phyloP scores from a whole-genome alignment of 495 filamentous ascomycete genomes.

The Penicillium paradoxum region DNA sequence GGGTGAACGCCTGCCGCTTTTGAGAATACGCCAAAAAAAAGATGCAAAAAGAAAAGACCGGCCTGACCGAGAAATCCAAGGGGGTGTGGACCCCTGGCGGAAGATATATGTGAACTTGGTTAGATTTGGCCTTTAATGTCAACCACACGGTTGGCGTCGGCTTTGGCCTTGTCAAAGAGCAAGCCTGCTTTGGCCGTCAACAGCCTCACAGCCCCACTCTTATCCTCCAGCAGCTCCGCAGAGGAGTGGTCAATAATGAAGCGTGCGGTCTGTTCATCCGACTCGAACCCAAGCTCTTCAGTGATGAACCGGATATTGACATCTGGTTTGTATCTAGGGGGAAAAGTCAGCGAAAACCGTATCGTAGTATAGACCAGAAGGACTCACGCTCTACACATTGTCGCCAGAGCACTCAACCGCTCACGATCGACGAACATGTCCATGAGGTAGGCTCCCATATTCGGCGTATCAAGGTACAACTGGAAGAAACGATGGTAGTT shows the following conservation, averaged over 20 bases:
- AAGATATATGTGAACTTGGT: constrained; percentile 22
- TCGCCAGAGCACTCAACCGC: constrained; percentile 80
- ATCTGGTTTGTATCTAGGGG: constrained; percentile 82
- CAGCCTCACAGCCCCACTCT: constrained; percentile 65
- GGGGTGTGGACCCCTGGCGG: constrained; percentile 3
- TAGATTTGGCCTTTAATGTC: constrained; percentile 98
- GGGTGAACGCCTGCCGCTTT: constrained; percentile 20
- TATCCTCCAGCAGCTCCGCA: constrained; percentile 72
- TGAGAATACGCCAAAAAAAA: constrained; percentile 5
- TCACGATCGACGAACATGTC: constrained; percentile 97
- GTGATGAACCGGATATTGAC: constrained; percentile 87
- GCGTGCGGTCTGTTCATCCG: constrained; percentile 80
- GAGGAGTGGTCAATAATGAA: constrained; percentile 79
- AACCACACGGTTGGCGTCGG: constrained; percentile 71
- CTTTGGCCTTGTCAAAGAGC: constrained; percentile 68
- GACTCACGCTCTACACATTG: constrained; percentile 94
- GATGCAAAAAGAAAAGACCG: neutral
- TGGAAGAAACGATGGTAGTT: constrained; percentile 98
- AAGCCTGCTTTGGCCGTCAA: constrained; percentile 65
- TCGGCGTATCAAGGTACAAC: constrained; percentile 87
- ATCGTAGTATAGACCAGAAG: neutral
- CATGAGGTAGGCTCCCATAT: constrained; percentile 98
- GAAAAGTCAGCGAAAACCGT: neutral
- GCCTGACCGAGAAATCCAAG: constrained; percentile 1
- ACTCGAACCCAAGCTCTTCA: constrained; percentile 93